Percentiles rank a stretch among this genome's conserved stretches.
Evolutionary conservation across 2,329 filamentous ascomycete genomes (phyloP).

Genomic region (Lachnellula subtilissima): DNA sequence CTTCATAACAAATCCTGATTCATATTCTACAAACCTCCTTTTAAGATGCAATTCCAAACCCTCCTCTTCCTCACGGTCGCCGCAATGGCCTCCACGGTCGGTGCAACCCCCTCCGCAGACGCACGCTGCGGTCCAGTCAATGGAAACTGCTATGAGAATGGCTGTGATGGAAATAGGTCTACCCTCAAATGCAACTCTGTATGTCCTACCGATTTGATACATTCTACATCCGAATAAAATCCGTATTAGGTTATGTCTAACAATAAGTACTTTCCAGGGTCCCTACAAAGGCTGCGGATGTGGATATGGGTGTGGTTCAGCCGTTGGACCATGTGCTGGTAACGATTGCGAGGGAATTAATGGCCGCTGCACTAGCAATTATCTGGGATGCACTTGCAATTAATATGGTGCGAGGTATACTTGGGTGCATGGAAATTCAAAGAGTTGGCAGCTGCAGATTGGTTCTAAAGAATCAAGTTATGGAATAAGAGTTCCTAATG

Average conservation of each 20-base stretch:
- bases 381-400: not conserved
- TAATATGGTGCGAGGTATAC: not conserved
- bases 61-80: not conserved
- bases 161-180: not conserved
- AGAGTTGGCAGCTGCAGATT: too few relatives aligned
- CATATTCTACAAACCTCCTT: too few relatives aligned
- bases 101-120: not conserved
- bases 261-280: not conserved
- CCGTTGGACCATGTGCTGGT: not conserved
- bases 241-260: not conserved
- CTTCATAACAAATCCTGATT: too few relatives aligned
- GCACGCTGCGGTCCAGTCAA: not conserved
- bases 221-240: too few relatives aligned
- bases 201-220: not conserved
- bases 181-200: not conserved
- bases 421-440: too few relatives aligned
- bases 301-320: not conserved
- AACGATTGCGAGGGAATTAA: not conserved
- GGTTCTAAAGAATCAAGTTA: too few relatives aligned
- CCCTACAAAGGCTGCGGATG: not conserved
- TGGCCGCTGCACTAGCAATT: not conserved
- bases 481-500: too few relatives aligned
- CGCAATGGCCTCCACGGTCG: not conserved
- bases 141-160: not conserved
- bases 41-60: not conserved